These are phyloP conservation scores for Gelatoporia subvermispora DNA, from an alignment of 768 basidiomycete species.

Conservation along the genomic window DNA sequence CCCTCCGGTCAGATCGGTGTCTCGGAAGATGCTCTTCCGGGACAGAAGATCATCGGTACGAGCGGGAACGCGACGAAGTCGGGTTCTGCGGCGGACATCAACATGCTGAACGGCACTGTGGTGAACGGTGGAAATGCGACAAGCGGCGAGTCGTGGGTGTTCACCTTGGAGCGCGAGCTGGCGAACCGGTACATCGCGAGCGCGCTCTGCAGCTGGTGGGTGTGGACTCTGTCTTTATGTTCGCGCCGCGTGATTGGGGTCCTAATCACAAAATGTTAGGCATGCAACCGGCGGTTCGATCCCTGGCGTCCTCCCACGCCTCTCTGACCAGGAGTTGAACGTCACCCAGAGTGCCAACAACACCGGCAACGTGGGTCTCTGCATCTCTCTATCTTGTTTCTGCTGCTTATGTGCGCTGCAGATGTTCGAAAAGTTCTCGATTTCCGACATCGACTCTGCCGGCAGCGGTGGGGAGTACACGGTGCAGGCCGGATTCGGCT, in stretches of 20 bases:
- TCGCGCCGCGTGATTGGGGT: not conserved
- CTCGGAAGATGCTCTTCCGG: constrained; percentile 62
- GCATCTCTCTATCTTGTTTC: not conserved
- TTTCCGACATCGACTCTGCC: constrained; percentile 69
- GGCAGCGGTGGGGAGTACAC: constrained; percentile 85
- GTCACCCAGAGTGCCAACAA: constrained; percentile 61
- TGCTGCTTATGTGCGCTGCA: constrained; percentile 20
- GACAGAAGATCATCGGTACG: constrained; percentile 48
- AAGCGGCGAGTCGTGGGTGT: constrained; percentile 60
- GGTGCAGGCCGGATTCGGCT: constrained; percentile 80
- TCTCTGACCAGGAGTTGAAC: constrained; percentile 67
- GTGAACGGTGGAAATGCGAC: constrained; percentile 64
- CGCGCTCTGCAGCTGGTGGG: constrained; percentile 85
- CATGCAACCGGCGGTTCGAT: constrained; percentile 87
- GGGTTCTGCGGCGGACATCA: constrained; percentile 59
- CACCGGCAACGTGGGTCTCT: constrained; percentile 62
- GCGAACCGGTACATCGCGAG: constrained; percentile 84
- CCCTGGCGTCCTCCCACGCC: constrained; percentile 56
- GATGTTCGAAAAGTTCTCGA: constrained; percentile 91
- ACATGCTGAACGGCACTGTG: constrained; percentile 47
- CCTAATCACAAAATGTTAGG: constrained; percentile 35
- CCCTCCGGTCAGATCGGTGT: constrained; percentile 81
- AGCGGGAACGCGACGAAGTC: constrained; percentile 44
- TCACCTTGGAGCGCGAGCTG: constrained; percentile 60
- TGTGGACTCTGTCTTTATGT: constrained; percentile 5